phyloP scores from a whole-genome alignment of 768 basidiomycete genomes.

The Tylopilus subfusipes region DNA sequence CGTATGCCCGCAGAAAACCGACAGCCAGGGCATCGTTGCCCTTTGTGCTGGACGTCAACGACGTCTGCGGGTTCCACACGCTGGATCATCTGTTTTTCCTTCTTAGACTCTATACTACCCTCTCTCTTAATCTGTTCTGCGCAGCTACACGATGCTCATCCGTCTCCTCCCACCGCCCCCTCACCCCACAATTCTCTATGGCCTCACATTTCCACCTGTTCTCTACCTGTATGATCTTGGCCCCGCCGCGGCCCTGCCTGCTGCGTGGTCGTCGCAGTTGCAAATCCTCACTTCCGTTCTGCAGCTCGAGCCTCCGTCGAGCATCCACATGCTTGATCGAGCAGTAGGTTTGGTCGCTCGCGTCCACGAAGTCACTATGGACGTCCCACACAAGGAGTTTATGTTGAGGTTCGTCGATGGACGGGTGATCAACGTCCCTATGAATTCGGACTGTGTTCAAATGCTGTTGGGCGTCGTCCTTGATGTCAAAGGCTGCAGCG shows the following conservation, averaged over 20 bases:
- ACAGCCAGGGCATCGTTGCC: constrained; percentile 12
- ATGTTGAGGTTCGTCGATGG: constrained; percentile 59
- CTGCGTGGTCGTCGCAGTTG: constrained; percentile 54
- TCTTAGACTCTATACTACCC: constrained; percentile 25
- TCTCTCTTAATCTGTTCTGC: constrained; percentile 21
- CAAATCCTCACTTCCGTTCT: constrained; percentile 45
- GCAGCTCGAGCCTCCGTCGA: constrained; percentile 49
- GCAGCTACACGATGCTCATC: constrained; percentile 48
- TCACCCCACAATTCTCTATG: constrained; percentile 57
- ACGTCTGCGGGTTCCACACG: constrained; percentile 15
- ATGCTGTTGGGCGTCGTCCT: constrained; percentile 48
- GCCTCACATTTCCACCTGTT: constrained; percentile 45
- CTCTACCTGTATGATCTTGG: constrained; percentile 37
- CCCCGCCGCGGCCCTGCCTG: constrained; percentile 36
- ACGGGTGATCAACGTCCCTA: constrained; percentile 44
- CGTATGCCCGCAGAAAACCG: constrained; percentile 31
- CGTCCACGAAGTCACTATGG: constrained; percentile 59
- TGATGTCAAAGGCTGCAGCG: constrained; percentile 50
- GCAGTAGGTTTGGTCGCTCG: constrained; percentile 54
- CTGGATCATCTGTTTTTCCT: not conserved
- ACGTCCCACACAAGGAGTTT: constrained; percentile 46
- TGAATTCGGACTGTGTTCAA: constrained; percentile 39
- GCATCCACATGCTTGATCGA: constrained; percentile 58
- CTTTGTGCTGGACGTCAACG: constrained; percentile 31
- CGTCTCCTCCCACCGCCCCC: constrained; percentile 44